Conservation (phyloP, 768 basidiomycete species). For the Cantharellus anzutake region DNA sequence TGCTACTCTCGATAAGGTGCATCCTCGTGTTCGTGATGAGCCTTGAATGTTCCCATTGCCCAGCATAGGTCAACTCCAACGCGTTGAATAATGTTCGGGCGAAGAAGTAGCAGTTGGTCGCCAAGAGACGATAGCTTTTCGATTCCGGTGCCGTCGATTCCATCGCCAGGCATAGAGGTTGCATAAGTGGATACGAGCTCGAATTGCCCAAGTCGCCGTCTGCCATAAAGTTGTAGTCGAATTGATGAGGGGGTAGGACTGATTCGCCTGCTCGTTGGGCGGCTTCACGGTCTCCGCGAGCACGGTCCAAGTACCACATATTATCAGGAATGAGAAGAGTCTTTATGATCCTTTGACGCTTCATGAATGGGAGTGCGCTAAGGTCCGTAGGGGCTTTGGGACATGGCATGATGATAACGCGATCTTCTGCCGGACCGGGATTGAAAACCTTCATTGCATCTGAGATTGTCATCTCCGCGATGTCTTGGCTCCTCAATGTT, state of each 20-base stretch:
- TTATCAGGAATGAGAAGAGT: background rate
- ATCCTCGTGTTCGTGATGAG: background rate
- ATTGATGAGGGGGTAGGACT: background rate
- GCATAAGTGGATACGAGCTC: background rate
- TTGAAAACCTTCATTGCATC: background rate
- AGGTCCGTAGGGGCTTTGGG: background rate
- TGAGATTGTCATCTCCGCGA: background rate
- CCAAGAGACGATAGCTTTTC: background rate
- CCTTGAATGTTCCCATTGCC: background rate
- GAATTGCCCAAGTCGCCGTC: background rate
- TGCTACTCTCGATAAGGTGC: background rate
- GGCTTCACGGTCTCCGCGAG: background rate
- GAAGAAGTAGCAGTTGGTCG: background rate
- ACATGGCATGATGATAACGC: background rate
- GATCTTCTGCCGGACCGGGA: background rate
- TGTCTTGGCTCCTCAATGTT: background rate
- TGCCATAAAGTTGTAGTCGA: background rate
- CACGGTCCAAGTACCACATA: background rate
- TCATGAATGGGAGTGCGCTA: background rate
- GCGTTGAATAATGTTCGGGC: background rate
- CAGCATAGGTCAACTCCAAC: background rate
- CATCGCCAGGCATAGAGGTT: background rate
- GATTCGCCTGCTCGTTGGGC: background rate
- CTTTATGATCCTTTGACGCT: background rate
- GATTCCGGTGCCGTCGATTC: background rate